Evolutionary conservation across 1,139 yeast species (phyloP).

Genomic region (Fermentozyma sake): DNA sequence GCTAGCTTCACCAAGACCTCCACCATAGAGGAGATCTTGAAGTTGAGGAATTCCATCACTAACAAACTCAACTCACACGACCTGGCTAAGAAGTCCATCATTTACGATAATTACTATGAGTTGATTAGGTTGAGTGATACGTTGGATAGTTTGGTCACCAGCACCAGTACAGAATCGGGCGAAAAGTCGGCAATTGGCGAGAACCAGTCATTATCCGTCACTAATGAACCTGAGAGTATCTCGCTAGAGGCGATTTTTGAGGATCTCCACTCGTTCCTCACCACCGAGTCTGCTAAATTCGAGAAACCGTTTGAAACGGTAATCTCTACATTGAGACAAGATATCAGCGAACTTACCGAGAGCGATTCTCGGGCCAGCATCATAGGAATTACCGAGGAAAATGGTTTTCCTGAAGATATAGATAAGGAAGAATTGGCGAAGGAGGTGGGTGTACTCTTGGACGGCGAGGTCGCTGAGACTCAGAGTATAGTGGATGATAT

Average conservation of each 20-base stretch:
- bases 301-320: slow-evolving; percentile 27
- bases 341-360: slow-evolving; percentile 8
- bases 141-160: slow-evolving; percentile 25
- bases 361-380: slow-evolving; percentile 21
- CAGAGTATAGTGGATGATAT: slow-evolving; percentile 9
- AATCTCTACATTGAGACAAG: slow-evolving; percentile 16
- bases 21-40: slow-evolving; percentile 30
- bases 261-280: slow-evolving; percentile 25
- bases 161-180: slow-evolving; percentile 21
- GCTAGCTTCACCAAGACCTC: slow-evolving; percentile 11
- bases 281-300: slow-evolving; percentile 19
- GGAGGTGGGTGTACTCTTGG: slow-evolving; percentile 18
- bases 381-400: slow-evolving; percentile 12
- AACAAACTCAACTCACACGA: slow-evolving; percentile 33
- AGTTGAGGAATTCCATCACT: slow-evolving; percentile 30
- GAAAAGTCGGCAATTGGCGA: slow-evolving; percentile 4
- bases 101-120: slow-evolving; percentile 45
- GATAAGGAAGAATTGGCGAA: slow-evolving; percentile 12
- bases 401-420: slow-evolving; percentile 10
- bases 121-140: slow-evolving; percentile 40
- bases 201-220: too few species aligned
- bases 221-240: slow-evolving; percentile 1
- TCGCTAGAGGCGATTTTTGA: slow-evolving; percentile 24
- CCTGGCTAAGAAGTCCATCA: slow-evolving; percentile 42
- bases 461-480: slow-evolving; percentile 6